Percentiles rank a stretch among this genome's conserved stretches.
phyloP scores from a whole-genome alignment of 2,329 filamentous ascomycete genomes.

The Ophiocordyceps unilateralis region DNA sequence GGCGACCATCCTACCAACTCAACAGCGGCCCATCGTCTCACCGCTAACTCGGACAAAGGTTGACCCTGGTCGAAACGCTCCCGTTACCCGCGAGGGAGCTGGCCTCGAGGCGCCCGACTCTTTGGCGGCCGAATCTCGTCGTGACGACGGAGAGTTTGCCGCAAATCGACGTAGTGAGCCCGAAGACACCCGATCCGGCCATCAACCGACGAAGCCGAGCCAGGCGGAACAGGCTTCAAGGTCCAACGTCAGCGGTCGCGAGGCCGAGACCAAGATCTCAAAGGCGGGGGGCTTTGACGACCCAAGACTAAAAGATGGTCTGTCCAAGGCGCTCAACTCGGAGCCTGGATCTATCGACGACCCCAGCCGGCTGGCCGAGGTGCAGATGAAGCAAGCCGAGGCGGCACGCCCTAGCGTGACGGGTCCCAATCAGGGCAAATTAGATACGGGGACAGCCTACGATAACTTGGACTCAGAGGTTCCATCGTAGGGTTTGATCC shows the following conservation, averaged over 20 bases:
- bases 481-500: constrained; percentile 6
- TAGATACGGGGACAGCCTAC: constrained; percentile 11
- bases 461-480: constrained; percentile 13
- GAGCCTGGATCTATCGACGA: constrained; percentile 30
- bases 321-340: constrained; percentile 20
- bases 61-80: constrained; percentile 26
- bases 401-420: constrained; percentile 8
- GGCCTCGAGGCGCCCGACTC: constrained; percentile 52
- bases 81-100: constrained; percentile 38
- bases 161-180: constrained; percentile 33
- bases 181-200: constrained; percentile 8
- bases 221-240: no score
- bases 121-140: constrained; percentile 57
- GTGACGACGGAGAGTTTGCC: constrained; percentile 40
- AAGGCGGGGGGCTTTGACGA: constrained; percentile 19
- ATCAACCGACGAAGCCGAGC: no score
- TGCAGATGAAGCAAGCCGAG: constrained; percentile 17
- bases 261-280: constrained; percentile 25
- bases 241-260: constrained; percentile 1
- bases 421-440: constrained; percentile 9
- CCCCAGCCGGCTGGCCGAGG: constrained; percentile 26
- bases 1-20: neutral
- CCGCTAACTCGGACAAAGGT: constrained; percentile 19
- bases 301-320: constrained; percentile 15
- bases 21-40: neutral